Percentiles rank a stretch among this genome's conserved stretches.
Evolutionary conservation across 768 basidiomycete species (phyloP).

Genomic region (Podaxis pistillaris): DNA sequence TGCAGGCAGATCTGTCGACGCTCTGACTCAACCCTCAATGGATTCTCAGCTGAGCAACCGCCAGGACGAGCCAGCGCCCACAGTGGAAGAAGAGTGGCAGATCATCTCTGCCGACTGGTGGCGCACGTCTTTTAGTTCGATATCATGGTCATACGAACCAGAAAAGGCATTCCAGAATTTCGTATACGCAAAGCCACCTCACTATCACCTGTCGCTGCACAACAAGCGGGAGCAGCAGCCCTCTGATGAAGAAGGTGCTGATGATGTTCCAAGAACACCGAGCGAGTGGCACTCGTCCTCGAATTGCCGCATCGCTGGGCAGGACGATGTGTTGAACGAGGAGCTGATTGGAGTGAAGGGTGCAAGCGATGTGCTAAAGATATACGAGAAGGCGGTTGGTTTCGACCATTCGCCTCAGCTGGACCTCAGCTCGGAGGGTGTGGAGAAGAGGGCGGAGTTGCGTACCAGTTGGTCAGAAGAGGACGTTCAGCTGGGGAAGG

Average conservation of each 20-base stretch:
- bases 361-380: conserved; percentile 33
- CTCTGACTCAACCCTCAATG: conserved; percentile 7
- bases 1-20: conserved; percentile 7
- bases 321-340: conserved; percentile 32
- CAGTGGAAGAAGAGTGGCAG: conserved; percentile 40
- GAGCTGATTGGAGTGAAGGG: conserved; percentile 38
- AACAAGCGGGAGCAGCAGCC: conserved; percentile 10
- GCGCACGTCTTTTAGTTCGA: conserved; percentile 35
- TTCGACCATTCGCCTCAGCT: conserved; percentile 30
- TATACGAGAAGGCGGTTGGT: conserved; percentile 43
- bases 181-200: conserved; percentile 26
- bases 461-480: conserved; percentile 31
- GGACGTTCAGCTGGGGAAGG: conserved; percentile 30
- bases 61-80: conserved; percentile 17
- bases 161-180: conserved; percentile 20
- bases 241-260: conserved; percentile 7
- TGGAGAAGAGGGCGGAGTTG: conserved; percentile 14
- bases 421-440: conserved; percentile 16
- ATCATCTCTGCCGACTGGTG: conserved; percentile 38
- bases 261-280: background rate
- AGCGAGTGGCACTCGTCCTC: conserved; percentile 10
- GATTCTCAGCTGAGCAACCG: background rate
- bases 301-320: conserved; percentile 20
- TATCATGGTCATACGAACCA: conserved; percentile 38
- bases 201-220: conserved; percentile 33